Conservation (phyloP, 805 yeast genomes). For the Cyberlindnera euphorbiiphila region DNA sequence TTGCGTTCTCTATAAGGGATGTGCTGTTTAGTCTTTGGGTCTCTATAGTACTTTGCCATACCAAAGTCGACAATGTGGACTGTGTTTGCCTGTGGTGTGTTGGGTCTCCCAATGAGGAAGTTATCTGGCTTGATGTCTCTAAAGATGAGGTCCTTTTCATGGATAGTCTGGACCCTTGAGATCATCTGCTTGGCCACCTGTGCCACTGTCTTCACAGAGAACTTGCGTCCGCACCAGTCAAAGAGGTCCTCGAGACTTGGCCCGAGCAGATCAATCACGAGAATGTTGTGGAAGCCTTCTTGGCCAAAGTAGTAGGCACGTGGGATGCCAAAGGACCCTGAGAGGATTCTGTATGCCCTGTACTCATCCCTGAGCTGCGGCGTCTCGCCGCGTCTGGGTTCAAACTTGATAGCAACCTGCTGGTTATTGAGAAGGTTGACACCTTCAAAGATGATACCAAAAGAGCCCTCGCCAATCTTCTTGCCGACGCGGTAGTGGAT, state of each 20-base stretch:
- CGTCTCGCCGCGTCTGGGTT: slow-evolving; percentile 94
- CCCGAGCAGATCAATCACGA: slow-evolving; percentile 91
- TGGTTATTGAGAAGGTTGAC: slow-evolving; percentile 85
- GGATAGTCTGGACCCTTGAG: slow-evolving; percentile 77
- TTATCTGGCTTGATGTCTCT: slow-evolving; percentile 98
- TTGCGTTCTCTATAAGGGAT: slow-evolving; percentile 96
- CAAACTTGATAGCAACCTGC: slow-evolving; percentile 95
- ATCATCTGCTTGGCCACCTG: slow-evolving; percentile 96
- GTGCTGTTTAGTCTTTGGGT: slow-evolving; percentile 92
- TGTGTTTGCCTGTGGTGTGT: slow-evolving; percentile 74
- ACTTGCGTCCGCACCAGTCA: slow-evolving; percentile 97
- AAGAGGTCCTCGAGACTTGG: slow-evolving; percentile 94
- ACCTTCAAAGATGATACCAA: slow-evolving; percentile 97
- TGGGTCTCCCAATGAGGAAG: slow-evolving; percentile 88
- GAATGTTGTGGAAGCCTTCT: slow-evolving; percentile 93
- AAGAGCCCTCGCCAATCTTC: slow-evolving; percentile 97
- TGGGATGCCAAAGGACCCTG: slow-evolving; percentile 84
- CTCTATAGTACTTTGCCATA: slow-evolving; percentile 97
- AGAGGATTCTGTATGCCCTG: slow-evolving; percentile 85
- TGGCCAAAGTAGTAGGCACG: slow-evolving; percentile 98
- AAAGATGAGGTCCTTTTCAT: slow-evolving; percentile 85
- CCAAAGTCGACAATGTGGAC: slow-evolving; percentile 95
- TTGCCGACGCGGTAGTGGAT: slow-evolving; percentile 95
- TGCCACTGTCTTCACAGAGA: slow-evolving; percentile 82
- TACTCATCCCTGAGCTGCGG: slow-evolving; percentile 97